Evolutionary conservation across 495 filamentous ascomycete genomes (phyloP).

Genomic region (Neurospora sp.): DNA sequence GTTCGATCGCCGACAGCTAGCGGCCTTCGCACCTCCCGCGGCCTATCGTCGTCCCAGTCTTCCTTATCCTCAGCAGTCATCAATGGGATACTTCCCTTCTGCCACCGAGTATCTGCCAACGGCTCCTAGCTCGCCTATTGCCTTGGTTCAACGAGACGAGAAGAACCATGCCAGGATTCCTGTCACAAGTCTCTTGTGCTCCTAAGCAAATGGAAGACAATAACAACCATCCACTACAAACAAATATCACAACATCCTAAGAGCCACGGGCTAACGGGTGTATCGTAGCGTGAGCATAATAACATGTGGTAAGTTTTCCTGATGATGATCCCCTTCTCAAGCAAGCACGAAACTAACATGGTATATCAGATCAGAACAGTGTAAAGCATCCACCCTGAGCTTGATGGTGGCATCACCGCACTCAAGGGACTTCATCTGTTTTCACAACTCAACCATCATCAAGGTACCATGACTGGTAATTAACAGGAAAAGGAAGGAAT

Average conservation of each 20-base stretch:
- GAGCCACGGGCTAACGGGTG: neutral
- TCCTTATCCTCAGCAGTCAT: neutral
- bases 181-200: neutral
- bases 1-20: neutral
- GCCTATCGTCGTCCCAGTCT: neutral
- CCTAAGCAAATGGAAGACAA: neutral
- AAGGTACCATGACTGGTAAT: neutral
- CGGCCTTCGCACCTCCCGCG: neutral
- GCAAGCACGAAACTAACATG: neutral
- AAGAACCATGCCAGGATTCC: neutral
- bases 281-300: neutral
- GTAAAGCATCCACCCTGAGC: neutral
- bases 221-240: neutral
- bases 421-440: neutral
- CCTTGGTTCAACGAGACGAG: neutral
- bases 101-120: conserved; percentile 18
- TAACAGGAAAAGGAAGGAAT: neutral
- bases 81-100: conserved; percentile 5
- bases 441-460: neutral
- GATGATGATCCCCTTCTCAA: neutral
- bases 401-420: neutral
- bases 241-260: neutral
- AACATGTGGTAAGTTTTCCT: neutral
- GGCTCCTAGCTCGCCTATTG: conserved; percentile 22
- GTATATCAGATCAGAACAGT: neutral